Percentiles rank a stretch among this genome's conserved stretches.
These are phyloP conservation scores for Candida adriatica DNA, from an alignment of 805 yeast genomes.

Conservation along the genomic window DNA sequence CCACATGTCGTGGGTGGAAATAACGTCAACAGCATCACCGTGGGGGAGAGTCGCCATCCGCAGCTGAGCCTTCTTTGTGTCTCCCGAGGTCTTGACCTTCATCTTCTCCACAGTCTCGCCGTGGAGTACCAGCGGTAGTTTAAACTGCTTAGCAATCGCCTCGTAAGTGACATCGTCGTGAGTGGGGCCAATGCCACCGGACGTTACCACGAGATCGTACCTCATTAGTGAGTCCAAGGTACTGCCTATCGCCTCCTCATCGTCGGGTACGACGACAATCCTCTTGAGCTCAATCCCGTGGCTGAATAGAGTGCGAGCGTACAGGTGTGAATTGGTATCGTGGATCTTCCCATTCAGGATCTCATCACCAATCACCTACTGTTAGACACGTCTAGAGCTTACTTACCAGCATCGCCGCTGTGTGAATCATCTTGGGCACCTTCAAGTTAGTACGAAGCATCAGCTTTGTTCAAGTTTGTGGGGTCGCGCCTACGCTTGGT, in stretches of 20 bases:
- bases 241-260: conserved; percentile 52
- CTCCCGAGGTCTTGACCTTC: conserved; percentile 25
- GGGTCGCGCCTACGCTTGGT: too few relatives aligned
- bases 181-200: conserved; percentile 72
- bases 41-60: conserved; percentile 77
- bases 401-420: too few relatives aligned
- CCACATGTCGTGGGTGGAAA: conserved; percentile 59
- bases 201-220: conserved; percentile 45
- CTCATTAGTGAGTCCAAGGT: conserved; percentile 40
- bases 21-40: conserved; percentile 33
- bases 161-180: conserved; percentile 87
- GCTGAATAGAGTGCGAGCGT: conserved; percentile 64
- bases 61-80: conserved; percentile 41
- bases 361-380: conserved; percentile 71
- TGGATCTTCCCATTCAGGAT: conserved; percentile 77
- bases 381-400: too few relatives aligned
- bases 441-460: too few relatives aligned
- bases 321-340: conserved; percentile 70
- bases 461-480: too few relatives aligned
- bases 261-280: conserved; percentile 74
- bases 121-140: conserved; percentile 44
- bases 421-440: too few relatives aligned
- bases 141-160: conserved; percentile 60
- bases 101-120: conserved; percentile 52
- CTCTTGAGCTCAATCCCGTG: conserved; percentile 60